These are phyloP conservation scores for Ailanthus altissimus DNA, from an alignment of 345 rosid species.

Conservation along the genomic window DNA sequence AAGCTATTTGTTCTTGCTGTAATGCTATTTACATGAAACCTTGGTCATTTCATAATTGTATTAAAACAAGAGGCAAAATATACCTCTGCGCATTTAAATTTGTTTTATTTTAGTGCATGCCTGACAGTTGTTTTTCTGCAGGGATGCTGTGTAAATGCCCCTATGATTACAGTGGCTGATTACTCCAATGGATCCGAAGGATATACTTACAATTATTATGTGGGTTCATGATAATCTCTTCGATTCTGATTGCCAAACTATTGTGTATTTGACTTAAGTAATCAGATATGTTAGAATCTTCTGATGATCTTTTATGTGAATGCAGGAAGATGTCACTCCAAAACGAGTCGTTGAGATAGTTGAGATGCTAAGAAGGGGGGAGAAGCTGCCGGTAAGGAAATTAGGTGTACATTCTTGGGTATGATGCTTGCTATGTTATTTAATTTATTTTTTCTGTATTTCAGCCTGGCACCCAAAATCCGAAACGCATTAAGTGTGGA, in stretches of 20 bases:
- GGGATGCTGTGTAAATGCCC: constrained; percentile 99
- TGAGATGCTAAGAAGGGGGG: constrained; percentile 84
- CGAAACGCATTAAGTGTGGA: constrained; percentile 75
- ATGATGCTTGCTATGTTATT: background rate
- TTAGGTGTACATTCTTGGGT: background rate
- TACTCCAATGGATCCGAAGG: constrained; percentile 94
- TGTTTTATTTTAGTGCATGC: constrained; percentile 1
- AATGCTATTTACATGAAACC: constrained; percentile 8
- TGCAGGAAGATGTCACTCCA: constrained; percentile 95
- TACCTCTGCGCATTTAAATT: background rate
- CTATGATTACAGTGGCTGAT: constrained; percentile 98
- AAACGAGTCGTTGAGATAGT: constrained; percentile 87
- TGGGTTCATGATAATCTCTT: constrained; percentile 37
- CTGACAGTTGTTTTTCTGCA: constrained; percentile 41
- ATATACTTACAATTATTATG: constrained; percentile 89
- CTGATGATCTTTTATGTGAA: constrained; percentile 27
- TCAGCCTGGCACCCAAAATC: constrained; percentile 94
- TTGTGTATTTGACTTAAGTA: background rate
- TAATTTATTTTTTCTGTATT: constrained; percentile 10
- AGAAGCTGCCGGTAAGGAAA: constrained; percentile 78
- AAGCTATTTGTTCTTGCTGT: constrained; percentile 1
- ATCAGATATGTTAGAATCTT: constrained; percentile 7
- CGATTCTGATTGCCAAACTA: constrained; percentile 7
- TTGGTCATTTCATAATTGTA: background rate
- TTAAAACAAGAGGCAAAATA: background rate